phyloP scores from a whole-genome alignment of 805 yeast species.

The Suhomyces tanzawaensis region DNA sequence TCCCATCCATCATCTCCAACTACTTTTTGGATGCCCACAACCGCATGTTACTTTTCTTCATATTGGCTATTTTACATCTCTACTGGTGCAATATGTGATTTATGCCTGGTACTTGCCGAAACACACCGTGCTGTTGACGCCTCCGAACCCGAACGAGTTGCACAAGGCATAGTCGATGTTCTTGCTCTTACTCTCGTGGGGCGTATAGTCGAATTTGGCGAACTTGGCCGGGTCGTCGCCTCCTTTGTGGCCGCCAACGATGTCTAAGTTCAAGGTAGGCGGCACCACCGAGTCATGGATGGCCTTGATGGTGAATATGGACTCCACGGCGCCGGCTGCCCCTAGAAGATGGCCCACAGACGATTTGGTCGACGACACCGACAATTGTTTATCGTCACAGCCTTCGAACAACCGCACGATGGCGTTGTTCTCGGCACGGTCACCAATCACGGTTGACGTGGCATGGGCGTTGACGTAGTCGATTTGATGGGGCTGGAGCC shows the following conservation, averaged over 20 bases:
- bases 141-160: slow-evolving; percentile 97
- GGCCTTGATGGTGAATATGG: slow-evolving; percentile 74
- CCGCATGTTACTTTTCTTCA: no score
- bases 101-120: slow-evolving; percentile 27
- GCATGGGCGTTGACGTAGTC: slow-evolving; percentile 96
- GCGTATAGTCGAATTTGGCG: slow-evolving; percentile 56
- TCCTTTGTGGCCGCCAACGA: slow-evolving; percentile 45
- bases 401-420: slow-evolving; percentile 49
- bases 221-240: slow-evolving; percentile 44
- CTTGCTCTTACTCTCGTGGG: slow-evolving; percentile 39
- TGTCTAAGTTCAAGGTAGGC: slow-evolving; percentile 72
- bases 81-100: no score
- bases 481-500: slow-evolving; percentile 46
- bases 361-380: slow-evolving; percentile 83
- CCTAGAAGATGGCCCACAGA: slow-evolving; percentile 93
- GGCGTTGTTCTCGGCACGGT: slow-evolving; percentile 80
- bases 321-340: slow-evolving; percentile 94
- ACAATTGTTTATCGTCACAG: slow-evolving; percentile 34
- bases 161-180: slow-evolving; percentile 61
- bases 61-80: no score
- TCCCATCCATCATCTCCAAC: no score
- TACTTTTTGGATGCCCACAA: no score
- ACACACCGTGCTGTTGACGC: slow-evolving; percentile 79
- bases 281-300: slow-evolving; percentile 60
- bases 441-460: slow-evolving; percentile 88